Conservation (phyloP, 495 filamentous ascomycete species). For the Terfezia claveryi region DNA sequence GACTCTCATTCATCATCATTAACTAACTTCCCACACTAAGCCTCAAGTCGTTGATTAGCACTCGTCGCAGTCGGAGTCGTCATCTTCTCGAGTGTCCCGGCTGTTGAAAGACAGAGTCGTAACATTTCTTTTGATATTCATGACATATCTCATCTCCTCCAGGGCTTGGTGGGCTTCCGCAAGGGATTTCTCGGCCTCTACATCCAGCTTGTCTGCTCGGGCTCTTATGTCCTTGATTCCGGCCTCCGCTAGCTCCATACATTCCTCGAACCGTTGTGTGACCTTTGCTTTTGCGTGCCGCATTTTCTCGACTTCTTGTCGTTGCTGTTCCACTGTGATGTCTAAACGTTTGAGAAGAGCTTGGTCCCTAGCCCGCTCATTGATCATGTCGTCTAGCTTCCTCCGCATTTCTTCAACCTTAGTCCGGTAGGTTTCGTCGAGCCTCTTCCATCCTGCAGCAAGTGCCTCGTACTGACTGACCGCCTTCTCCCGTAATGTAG, state of each 20-base stretch:
- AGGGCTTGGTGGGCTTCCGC: slow-evolving; percentile 12
- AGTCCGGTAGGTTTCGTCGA: slow-evolving; percentile 36
- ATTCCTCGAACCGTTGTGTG: slow-evolving; percentile 37
- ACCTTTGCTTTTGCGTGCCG: slow-evolving; percentile 35
- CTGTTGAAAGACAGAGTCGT: neutral
- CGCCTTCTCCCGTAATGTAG: slow-evolving; percentile 23
- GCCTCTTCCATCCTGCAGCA: slow-evolving; percentile 38
- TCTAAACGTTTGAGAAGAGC: slow-evolving; percentile 18
- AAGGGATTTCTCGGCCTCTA: slow-evolving; percentile 9
- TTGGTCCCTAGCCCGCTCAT: slow-evolving; percentile 24
- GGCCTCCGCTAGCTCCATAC: slow-evolving; percentile 30
- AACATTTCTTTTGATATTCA: slow-evolving; percentile 15
- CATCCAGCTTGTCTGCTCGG: slow-evolving; percentile 8
- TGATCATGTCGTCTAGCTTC: slow-evolving; percentile 26
- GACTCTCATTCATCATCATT: too few species aligned
- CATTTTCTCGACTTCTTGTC: slow-evolving; percentile 35
- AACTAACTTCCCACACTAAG: too few species aligned
- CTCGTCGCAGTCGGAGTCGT: slow-evolving; percentile 1
- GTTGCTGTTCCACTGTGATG: slow-evolving; percentile 29
- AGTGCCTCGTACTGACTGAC: slow-evolving; percentile 49
- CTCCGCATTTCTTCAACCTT: slow-evolving; percentile 31
- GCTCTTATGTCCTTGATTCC: slow-evolving; percentile 12
- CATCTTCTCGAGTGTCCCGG: neutral
- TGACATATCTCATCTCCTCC: slow-evolving; percentile 12
- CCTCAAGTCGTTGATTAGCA: neutral